A percentile compares a stretch with the other conserved stretches of the same genome.
These are phyloP conservation scores for Nidularia sp. DNA, from an alignment of 768 basidiomycete species.

Conservation along the genomic window DNA sequence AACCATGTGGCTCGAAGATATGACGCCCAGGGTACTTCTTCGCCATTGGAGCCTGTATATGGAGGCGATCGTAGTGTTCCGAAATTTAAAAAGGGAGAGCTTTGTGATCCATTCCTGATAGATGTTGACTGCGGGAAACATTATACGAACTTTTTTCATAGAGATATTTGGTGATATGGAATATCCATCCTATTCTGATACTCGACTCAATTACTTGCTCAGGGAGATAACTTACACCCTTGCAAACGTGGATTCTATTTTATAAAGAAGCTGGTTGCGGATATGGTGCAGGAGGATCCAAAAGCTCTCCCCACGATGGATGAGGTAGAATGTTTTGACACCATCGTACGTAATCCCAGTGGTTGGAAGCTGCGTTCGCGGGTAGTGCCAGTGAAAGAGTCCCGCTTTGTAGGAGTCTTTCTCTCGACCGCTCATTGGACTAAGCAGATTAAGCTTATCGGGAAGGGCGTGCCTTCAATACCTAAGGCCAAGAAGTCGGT, in stretches of 20 bases:
- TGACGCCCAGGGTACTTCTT: slow-evolving; percentile 6
- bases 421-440: neutral
- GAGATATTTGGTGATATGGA: slow-evolving; percentile 9
- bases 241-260: neutral
- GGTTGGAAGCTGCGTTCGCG: slow-evolving; percentile 16
- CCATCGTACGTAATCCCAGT: neutral
- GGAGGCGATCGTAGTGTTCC: slow-evolving; percentile 26
- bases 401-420: neutral
- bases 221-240: neutral
- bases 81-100: slow-evolving; percentile 14
- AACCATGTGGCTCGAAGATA: slow-evolving; percentile 26
- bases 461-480: neutral
- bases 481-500: neutral
- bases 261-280: slow-evolving; percentile 9
- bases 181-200: neutral
- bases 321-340: slow-evolving; percentile 7
- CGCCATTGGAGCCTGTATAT: neutral
- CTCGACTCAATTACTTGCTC: neutral
- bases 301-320: slow-evolving; percentile 18
- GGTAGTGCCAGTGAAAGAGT: neutral
- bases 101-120: slow-evolving; percentile 19
- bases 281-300: slow-evolving; percentile 21
- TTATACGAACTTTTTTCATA: slow-evolving; percentile 16
- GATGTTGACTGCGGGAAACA: slow-evolving; percentile 30
- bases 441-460: neutral